Conservation (phyloP, 2,329 filamentous ascomycete species). For the Colletotrichum lindemuthianum region DNA sequence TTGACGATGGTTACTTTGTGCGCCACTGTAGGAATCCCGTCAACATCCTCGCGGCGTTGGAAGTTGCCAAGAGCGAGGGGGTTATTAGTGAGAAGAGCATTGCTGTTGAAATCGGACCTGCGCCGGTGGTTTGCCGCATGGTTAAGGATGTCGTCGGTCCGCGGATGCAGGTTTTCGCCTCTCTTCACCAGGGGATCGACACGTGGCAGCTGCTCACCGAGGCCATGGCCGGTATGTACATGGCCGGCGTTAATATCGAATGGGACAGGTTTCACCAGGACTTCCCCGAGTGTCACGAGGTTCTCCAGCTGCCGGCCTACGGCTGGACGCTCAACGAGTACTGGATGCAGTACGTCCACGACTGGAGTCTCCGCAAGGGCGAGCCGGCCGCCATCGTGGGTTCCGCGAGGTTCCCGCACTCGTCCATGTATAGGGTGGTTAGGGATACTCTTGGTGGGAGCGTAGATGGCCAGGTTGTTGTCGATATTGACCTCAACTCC, state of each 20-base stretch:
- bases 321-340: conserved; percentile 79
- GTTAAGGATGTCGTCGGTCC: conserved; percentile 66
- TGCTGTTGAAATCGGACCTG: conserved; percentile 76
- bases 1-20: conserved; percentile 68
- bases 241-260: conserved; percentile 69
- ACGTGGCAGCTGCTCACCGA: conserved; percentile 71
- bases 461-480: conserved; percentile 69
- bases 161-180: conserved; percentile 62
- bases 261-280: conserved; percentile 76
- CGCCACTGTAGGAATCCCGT: conserved; percentile 72
- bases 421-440: conserved; percentile 65
- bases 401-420: conserved; percentile 42
- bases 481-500: conserved; percentile 66
- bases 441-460: conserved; percentile 72
- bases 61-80: conserved; percentile 60
- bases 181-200: conserved; percentile 72
- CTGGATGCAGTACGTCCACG: conserved; percentile 70
- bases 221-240: conserved; percentile 67
- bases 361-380: conserved; percentile 79
- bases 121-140: conserved; percentile 73
- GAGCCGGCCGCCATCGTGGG: conserved; percentile 56
- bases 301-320: conserved; percentile 75
- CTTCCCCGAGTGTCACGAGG: conserved; percentile 50
- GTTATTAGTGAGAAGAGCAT: conserved; percentile 69
- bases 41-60: conserved; percentile 69